Evolutionary conservation across 495 filamentous ascomycete genomes (phyloP).

Genomic region (Lophiotrema nucula): DNA sequence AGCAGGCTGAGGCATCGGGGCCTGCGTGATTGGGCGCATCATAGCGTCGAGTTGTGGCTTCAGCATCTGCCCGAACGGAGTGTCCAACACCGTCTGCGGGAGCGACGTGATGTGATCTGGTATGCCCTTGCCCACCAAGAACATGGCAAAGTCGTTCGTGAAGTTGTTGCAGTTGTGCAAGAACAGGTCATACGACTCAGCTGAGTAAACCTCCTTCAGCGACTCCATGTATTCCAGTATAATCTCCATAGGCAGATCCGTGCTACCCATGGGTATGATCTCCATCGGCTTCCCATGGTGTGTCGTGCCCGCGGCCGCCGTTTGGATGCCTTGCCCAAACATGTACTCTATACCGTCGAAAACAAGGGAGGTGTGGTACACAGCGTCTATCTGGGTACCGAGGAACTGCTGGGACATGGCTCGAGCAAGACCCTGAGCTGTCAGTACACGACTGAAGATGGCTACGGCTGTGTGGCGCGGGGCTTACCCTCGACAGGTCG

Average conservation of each 20-base stretch:
- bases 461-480: slow-evolving; percentile 20
- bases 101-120: slow-evolving; percentile 85
- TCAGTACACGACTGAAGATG: neutral
- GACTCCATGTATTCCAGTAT: slow-evolving; percentile 88
- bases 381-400: slow-evolving; percentile 61
- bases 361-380: slow-evolving; percentile 89
- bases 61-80: slow-evolving; percentile 89
- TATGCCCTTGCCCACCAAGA: slow-evolving; percentile 85
- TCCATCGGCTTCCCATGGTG: slow-evolving; percentile 86
- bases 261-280: slow-evolving; percentile 68
- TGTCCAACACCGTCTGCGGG: slow-evolving; percentile 80
- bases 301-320: slow-evolving; percentile 72
- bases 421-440: slow-evolving; percentile 3
- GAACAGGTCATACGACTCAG: slow-evolving; percentile 87
- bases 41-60: slow-evolving; percentile 75
- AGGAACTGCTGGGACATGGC: slow-evolving; percentile 37
- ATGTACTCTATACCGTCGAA: slow-evolving; percentile 74
- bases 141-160: slow-evolving; percentile 87
- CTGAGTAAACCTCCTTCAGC: slow-evolving; percentile 75
- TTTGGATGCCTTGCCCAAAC: slow-evolving; percentile 75
- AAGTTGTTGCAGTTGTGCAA: slow-evolving; percentile 99
- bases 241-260: slow-evolving; percentile 76
- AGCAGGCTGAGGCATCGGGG: slow-evolving; percentile 42
- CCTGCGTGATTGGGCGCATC: slow-evolving; percentile 64
- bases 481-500: slow-evolving; percentile 74